Base-by-base conservation (phyloP, 1,284 basidiomycete species). In the Fomes fomentarius region DNA sequence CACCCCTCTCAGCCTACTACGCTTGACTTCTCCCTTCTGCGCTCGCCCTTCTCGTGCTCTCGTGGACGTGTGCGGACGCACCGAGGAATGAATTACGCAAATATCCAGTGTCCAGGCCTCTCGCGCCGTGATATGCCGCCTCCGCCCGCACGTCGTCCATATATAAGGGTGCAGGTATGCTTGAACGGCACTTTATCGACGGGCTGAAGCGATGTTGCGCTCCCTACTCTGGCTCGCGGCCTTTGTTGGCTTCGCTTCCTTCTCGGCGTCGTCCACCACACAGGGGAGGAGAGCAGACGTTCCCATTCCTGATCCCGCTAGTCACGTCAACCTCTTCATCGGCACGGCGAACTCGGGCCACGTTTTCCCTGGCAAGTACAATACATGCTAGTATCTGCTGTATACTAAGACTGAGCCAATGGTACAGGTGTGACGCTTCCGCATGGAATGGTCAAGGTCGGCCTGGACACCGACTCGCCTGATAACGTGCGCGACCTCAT, bases 391-490 rank as follows among this genome's bases (percentile, higher is more conserved):
- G 14, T 26, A 21, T 47, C 24, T 26, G 15, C n/a, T 42, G 33
- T 17, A 22, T 22, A 38, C 38, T 22, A 22, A 24, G 14, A 17
- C 28, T 37, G 5, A 19, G 21, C 14, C 2, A 11, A 11, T 8
- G 38, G 30, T 31, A 7, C 45, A 83, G 82, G 84, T 40, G 83
- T 82, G 3, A 85, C 82, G 0, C 65, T 84, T n/a, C 84, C 84
- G 4, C 84, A 85, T 69, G 84, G 84, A 21, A 83, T 85, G 81
- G 76, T 81, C 21, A 86, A 86, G 69, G 77, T 73, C 2, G 84
- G 83, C 1, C 80, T 85, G 78, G 84, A 87, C 62, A 85, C 84
- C 0, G 79, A 84, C 58, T 83, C 83, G 7, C 79, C 80, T 1
- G 80, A 78, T 58, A 84, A 84, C 65, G 83, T 83, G 57, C 38